Base-by-base conservation (phyloP, 2,329 filamentous ascomycete genomes). In the Coniochaeta prunicola region DNA sequence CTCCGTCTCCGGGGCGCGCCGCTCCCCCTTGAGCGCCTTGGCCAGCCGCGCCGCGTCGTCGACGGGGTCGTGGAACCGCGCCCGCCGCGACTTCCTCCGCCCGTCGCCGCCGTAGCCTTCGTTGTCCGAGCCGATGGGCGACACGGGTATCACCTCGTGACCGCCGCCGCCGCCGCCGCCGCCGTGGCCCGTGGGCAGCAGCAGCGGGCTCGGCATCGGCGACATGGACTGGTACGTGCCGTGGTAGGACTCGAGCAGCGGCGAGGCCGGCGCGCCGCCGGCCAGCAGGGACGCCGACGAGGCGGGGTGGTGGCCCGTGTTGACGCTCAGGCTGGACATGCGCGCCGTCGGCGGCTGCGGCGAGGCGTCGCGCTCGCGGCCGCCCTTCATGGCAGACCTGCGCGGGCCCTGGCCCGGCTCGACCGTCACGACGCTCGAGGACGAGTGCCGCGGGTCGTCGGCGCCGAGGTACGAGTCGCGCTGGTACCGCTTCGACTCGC, bases 181-280 rank as follows among this genome's bases (percentile, higher is more conserved):
- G 36, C 81, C 77, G 31, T 78, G 72, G 54, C 77, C 68, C 1
- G 77, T 74, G 2, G 84, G 72, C 4, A 85, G 68, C 66, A 87
- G 78, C 26, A 92, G 77, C 0, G 92, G 91, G 0, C 92, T 92
- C 0, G 92, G 92, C 91, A 97, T 96, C 0, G 93, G 92, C 0
- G 92, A 96, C 66, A 96, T 90, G 59, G 90, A 91, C 73, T 97
- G 93, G 67, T 96, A 97, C 0, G 92, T 96, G 40, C 93, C 93
- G 62, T 88, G 89, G 73, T 97, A 97, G 0, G 94, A 88, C 74
- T 97, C 93, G 1, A 96, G 83, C 56, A 97, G 79, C 0, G 93
- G 94, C 62, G 91, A 96, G 1, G 85, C 85, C 0, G 92, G 91
- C 1, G 91, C 81, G 24, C 77, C 81, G 24, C 77, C 75, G 2